Conservation (phyloP, 139 green algal species). For the Chloropicon primus region DNA sequence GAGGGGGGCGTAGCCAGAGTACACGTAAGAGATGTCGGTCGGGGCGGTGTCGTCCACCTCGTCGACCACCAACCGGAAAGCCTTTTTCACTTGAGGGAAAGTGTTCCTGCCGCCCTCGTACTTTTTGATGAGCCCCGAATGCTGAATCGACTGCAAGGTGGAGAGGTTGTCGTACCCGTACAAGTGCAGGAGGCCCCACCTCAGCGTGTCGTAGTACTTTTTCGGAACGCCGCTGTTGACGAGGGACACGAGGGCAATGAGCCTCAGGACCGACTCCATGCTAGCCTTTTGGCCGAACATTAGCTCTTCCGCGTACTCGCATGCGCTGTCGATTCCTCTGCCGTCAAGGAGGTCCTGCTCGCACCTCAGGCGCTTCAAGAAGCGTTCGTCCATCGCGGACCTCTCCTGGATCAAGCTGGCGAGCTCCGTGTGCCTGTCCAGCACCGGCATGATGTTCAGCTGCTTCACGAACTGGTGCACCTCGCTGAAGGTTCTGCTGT, state of each 20-base stretch:
- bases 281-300: constrained; percentile 11
- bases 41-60: neutral
- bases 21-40: constrained; percentile 2
- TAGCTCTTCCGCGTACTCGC: constrained; percentile 23
- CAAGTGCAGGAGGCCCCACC: constrained; percentile 54
- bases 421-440: constrained; percentile 27
- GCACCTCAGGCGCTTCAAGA: constrained; percentile 25
- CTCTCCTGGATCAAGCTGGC: constrained; percentile 13
- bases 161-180: constrained; percentile 80
- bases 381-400: constrained; percentile 14
- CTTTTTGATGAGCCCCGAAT: constrained; percentile 23
- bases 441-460: constrained; percentile 42
- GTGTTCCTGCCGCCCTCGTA: neutral
- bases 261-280: constrained; percentile 54
- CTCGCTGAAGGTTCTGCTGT: constrained; percentile 14
- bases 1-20: constrained; percentile 60
- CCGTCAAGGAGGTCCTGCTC: constrained; percentile 58
- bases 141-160: constrained; percentile 51
- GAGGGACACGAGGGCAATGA: constrained; percentile 59
- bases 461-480: constrained; percentile 42
- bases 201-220: constrained; percentile 49
- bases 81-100: neutral
- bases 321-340: constrained; percentile 7
- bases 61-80: neutral
- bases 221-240: constrained; percentile 56